Evolutionary conservation across 257 asterid species (phyloP).

Genomic region (Solanum chilense): DNA sequence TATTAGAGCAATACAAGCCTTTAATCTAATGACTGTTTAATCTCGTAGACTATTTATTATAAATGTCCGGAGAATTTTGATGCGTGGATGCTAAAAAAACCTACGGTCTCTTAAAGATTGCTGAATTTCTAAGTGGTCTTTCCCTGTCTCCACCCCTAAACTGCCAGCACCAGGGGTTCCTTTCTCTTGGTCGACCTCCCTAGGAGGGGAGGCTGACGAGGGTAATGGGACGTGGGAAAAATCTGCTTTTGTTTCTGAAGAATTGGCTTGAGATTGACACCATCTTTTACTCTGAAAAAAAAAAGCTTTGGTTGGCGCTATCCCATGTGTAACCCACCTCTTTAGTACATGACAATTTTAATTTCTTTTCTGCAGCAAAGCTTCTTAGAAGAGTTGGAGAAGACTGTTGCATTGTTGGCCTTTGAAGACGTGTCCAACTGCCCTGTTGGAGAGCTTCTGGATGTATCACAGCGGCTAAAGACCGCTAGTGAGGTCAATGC

Average conservation of each 20-base stretch:
- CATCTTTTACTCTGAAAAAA: background rate
- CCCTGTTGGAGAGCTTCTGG: constrained; percentile 68
- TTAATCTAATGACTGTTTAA: background rate
- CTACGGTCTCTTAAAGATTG: background rate
- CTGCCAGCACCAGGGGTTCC: background rate
- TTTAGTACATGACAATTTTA: background rate
- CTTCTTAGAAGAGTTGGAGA: constrained; percentile 75
- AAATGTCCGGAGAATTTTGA: background rate
- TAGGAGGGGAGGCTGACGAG: background rate
- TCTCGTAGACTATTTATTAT: background rate
- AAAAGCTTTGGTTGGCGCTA: background rate
- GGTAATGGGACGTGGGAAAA: background rate
- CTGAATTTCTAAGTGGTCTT: background rate
- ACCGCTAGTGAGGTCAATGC: constrained; percentile 90
- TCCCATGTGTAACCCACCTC: background rate
- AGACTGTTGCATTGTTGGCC: constrained; percentile 71
- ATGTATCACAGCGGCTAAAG: constrained; percentile 66
- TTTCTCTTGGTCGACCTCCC: background rate
- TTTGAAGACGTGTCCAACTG: constrained; percentile 65
- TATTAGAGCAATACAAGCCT: background rate
- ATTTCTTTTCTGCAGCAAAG: constrained; percentile 34
- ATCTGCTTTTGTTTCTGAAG: background rate
- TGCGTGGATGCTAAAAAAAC: background rate
- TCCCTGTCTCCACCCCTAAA: background rate
- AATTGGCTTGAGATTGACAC: background rate